Evolutionary conservation across 768 basidiomycete genomes (phyloP), one percentile per base, ranked within the genome.

Genomic region (Cystofilobasidium macerans): DNA sequence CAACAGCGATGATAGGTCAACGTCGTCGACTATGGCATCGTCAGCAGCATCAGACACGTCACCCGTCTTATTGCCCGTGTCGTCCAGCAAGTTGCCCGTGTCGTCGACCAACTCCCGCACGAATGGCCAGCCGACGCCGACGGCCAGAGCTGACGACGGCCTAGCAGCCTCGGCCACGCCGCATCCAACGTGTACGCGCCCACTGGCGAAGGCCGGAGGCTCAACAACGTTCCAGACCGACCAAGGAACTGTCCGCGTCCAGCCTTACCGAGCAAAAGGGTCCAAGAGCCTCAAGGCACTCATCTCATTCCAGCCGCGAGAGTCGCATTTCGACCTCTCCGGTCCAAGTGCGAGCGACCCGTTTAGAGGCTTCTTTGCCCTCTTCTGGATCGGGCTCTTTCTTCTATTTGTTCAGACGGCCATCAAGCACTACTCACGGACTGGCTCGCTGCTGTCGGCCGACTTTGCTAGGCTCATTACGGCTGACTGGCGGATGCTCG

Each of bases 291-390:
- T 92, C 16, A 84, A 87, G 51, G 88, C 91, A 0, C 78, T 90
- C 68, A 80, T 67, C 59, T 67, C 87, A 24, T 98, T 95, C 76
- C 82, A 85, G 7, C 89, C 93, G 6, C 83, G 94, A 58, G 84
- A 85, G 65, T 91, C 89, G 4, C 81, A 81, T 60, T 89, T 98
- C 71, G 92, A 98, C 76, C 86, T 83, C 56, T 79, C 80, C 69
- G 94, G 95, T 74, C 82, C 84, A 72, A 86, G 86, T 26, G 82
- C 83, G 35, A 76, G 81, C 13, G 94, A 98, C 76, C 86, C 91
- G 75, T 95, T 95, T 75, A 82, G 92, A 58, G 94, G 94, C 1
- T 98, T 98, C 79, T 97, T 91, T 76, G 84, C 87, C 4, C 81
- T 98, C 58, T 98, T 98, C 78, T 98, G 95, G 80, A 77, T 80